Base-by-base conservation (phyloP, 164 flowering plant species). In the Dillenia turbinata region DNA sequence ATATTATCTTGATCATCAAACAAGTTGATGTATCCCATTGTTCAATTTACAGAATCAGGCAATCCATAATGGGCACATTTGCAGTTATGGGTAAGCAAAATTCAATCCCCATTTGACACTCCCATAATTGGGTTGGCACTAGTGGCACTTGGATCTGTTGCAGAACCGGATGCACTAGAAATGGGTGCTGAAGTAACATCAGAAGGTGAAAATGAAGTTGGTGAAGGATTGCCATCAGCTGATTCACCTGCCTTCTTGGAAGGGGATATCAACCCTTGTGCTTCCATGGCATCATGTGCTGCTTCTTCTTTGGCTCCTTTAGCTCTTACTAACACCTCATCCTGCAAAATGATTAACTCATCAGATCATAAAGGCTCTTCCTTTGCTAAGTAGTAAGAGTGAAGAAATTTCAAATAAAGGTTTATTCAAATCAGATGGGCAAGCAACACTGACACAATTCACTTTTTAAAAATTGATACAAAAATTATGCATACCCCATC, bases 291-390 rank as follows among this genome's bases (percentile, higher is more conserved):
- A 54, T 83, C 83, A 2, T 78, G 77, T n/a, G 84, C 84, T 26
- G 88, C 88, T 58, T 71, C 74, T 48, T 77, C 83, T 57, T 81
- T 79, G 24, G 84, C 80, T 65, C 54, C 66, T 60, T 74, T 75
- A 52, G 96, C 96, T 72, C 83, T 87, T 65, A 85, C 88, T 17
- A 85, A 53, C 58, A 89, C 92, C 17, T 87, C 93, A 56, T 87
- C 90, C 96, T 89, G 81, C 73, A 70, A 24, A 19, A n/a, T 51
- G 17, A 10, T 14, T 19, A 51, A 51, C 17, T 12, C 17, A 14
- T 14, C 17, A 12, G 54, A 51, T 6, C 22, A 51, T 7, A 51
- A 12, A 19, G 10, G 17, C 9, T 51, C 17, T 19, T 12, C 16
- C n/a, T 14, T 14, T n/a, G 16, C 9, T 51, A 51, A 12, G 17